Conservation (phyloP, 768 basidiomycete species). For the Hemileccinum impolitum region DNA sequence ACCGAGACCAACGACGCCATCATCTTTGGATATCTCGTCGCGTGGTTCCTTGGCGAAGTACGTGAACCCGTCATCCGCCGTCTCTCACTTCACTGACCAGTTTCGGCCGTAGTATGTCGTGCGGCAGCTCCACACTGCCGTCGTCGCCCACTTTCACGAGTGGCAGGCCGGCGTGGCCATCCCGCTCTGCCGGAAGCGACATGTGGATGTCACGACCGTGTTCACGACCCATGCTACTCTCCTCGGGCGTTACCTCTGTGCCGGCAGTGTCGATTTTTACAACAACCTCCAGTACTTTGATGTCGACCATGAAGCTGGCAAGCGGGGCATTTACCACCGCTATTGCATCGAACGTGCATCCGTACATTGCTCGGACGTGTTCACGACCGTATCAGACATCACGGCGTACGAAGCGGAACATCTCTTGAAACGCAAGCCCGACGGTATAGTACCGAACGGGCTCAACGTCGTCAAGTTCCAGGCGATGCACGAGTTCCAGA, state of each 20-base stretch:
- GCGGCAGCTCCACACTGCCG: slow-evolving; percentile 77
- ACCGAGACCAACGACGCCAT: slow-evolving; percentile 99
- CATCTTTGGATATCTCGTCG: slow-evolving; percentile 95
- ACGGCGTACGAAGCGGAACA: slow-evolving; percentile 98
- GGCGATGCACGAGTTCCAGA: slow-evolving; percentile 99
- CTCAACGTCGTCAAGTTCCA: slow-evolving; percentile 99
- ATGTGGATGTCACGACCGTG: slow-evolving; percentile 97
- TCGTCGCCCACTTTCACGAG: slow-evolving; percentile 98
- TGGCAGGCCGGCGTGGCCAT: slow-evolving; percentile 99
- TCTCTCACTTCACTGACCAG: slow-evolving; percentile 4
- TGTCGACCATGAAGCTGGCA: slow-evolving; percentile 98
- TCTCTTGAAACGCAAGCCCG: slow-evolving; percentile 93
- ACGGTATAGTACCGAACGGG: slow-evolving; percentile 96
- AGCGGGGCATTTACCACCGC: slow-evolving; percentile 96
- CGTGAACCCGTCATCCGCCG: slow-evolving; percentile 31
- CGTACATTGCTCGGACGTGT: slow-evolving; percentile 95
- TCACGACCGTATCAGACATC: slow-evolving; percentile 97
- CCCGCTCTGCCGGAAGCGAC: slow-evolving; percentile 90
- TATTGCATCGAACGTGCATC: slow-evolving; percentile 98
- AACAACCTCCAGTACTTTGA: slow-evolving; percentile 99
- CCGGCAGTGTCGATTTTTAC: slow-evolving; percentile 98
- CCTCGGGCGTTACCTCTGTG: slow-evolving; percentile 97
- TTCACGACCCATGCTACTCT: slow-evolving; percentile 99
- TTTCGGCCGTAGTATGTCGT: slow-evolving; percentile 61
- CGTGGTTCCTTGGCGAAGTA: slow-evolving; percentile 99